phyloP scores from a whole-genome alignment of 2,329 filamentous ascomycete genomes.

The Helotiales sp. region DNA sequence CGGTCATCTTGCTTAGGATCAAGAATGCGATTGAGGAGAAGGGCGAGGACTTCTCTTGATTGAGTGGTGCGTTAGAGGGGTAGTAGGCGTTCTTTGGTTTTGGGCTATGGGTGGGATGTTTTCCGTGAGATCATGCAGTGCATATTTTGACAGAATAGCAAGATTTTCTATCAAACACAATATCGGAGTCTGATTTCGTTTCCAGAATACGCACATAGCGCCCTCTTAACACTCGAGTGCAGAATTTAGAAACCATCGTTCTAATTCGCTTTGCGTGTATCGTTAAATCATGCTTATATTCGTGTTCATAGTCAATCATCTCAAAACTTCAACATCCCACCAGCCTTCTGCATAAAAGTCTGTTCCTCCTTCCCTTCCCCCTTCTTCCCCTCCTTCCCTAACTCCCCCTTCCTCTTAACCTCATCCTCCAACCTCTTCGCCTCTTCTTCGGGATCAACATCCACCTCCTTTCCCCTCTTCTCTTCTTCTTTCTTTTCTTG shows the following conservation, averaged over 20 bases:
- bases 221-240: too few species aligned
- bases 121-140: conserved; percentile 2
- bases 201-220: not conserved
- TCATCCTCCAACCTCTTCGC: conserved; percentile 43
- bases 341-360: conserved; percentile 36
- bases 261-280: not conserved
- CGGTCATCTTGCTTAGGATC: conserved; percentile 77
- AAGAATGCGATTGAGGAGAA: conserved; percentile 82
- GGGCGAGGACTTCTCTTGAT: conserved; percentile 67
- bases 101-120: not conserved
- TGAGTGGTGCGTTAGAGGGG: not conserved
- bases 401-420: conserved; percentile 37
- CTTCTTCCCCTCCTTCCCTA: conserved; percentile 41
- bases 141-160: conserved; percentile 9
- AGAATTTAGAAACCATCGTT: not conserved
- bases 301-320: not conserved
- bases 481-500: conserved; percentile 47
- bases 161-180: not conserved
- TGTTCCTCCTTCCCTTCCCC: conserved; percentile 34
- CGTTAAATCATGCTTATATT: not conserved
- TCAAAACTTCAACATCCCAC: conserved; percentile 34
- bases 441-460: conserved; percentile 40
- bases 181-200: not conserved
- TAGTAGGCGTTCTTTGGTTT: conserved; percentile 15
- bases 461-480: conserved; percentile 36